Conservation (phyloP, 2,329 filamentous ascomycete species). For the Aureobasidium musti region DNA sequence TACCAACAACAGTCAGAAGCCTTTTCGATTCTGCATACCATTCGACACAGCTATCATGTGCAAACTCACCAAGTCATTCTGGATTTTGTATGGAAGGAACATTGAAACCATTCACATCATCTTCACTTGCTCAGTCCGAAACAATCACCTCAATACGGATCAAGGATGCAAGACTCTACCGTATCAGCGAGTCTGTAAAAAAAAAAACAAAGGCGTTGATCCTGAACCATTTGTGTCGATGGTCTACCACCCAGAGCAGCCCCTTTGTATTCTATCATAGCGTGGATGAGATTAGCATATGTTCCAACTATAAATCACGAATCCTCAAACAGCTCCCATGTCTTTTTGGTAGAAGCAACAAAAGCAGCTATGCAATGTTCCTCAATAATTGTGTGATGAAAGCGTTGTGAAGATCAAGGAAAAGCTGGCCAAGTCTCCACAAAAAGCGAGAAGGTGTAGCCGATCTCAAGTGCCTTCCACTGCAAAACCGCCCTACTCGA, state of each 20-base stretch:
- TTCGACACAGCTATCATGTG: not conserved
- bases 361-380: no score
- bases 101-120: not conserved
- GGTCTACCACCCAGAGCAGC: not conserved
- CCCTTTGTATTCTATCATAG: not conserved
- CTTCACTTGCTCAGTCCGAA: not conserved
- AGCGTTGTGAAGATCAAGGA: not conserved
- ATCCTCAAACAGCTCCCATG: not conserved
- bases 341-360: not conserved
- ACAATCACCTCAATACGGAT: not conserved
- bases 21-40: not conserved
- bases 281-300: not conserved
- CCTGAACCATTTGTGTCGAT: not conserved
- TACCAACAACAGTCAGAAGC: not conserved
- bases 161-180: not conserved
- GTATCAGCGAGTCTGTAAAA: no score
- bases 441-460: not conserved
- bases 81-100: not conserved
- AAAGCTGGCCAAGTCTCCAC: not conserved
- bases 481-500: conserved; percentile 3
- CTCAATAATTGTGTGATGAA: not conserved
- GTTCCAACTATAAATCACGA: not conserved
- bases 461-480: no score
- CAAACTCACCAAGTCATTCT: not conserved
- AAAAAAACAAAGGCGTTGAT: not conserved